Percentiles rank a stretch among this genome's conserved stretches.
Evolutionary conservation across 2,329 filamentous ascomycete genomes (phyloP).

Genomic region (Ilyonectria mors-panacis): DNA sequence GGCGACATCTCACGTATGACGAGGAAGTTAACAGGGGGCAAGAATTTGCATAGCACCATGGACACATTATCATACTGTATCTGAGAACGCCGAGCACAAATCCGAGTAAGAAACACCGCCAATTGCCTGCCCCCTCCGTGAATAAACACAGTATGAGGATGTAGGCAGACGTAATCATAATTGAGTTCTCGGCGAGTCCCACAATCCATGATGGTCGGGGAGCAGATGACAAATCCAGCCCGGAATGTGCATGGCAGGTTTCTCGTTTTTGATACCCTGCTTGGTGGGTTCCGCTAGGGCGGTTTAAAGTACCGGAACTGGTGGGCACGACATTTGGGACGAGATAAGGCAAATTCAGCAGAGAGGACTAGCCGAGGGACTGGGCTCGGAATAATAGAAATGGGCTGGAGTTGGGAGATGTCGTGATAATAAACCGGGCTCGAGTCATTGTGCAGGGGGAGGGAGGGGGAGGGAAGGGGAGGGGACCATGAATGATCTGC

Average conservation of each 20-base stretch:
- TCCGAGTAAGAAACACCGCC: neutral
- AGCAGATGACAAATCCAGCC: constrained; percentile 13
- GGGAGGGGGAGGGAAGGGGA: constrained; percentile 1
- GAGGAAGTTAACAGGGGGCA: constrained; percentile 1
- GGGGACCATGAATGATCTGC: neutral
- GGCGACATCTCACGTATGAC: constrained; percentile 18
- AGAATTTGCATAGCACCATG: neutral
- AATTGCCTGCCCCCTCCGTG: neutral
- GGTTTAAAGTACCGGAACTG: neutral
- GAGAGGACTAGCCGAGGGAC: neutral
- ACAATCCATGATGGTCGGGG: neutral
- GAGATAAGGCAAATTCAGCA: constrained; percentile 6
- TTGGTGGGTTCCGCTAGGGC: neutral
- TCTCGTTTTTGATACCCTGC: neutral
- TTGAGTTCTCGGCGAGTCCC: neutral
- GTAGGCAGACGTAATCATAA: neutral
- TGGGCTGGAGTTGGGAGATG: neutral
- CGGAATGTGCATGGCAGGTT: neutral
- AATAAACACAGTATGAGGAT: neutral
- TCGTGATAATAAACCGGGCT: constrained; percentile 17
- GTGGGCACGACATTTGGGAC: neutral
- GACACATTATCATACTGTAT: neutral
- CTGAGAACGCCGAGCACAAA: neutral
- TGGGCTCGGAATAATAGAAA: neutral
- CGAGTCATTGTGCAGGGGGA: neutral